Evolutionary conservation across 1,139 yeast species (phyloP), one percentile per base, ranked within the genome.

Genomic region (Candida freyschussii): DNA sequence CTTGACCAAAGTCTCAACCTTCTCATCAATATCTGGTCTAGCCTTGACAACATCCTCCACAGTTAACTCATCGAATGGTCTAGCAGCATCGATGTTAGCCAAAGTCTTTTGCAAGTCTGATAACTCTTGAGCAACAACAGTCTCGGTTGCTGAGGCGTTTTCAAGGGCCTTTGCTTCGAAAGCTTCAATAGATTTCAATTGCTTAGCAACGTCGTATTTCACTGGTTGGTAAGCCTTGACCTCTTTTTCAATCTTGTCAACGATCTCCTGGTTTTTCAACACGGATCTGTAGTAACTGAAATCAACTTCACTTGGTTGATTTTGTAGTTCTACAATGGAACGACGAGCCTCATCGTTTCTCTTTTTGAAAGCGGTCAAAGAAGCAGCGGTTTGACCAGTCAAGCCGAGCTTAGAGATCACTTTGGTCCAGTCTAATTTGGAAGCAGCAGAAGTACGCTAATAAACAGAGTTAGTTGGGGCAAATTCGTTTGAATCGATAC

Each of bases 261-360:
- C 79, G 50, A 91, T 78, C 52, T 76, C 72, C 53, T 73, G 67
- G 77, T 93, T 91, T 72, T 82, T 81, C 64, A 91, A 75, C 36
- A 78, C 69, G 17, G 79, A 66, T 58, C 80, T 82, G 78, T 89
- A 91, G 65, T 78, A 71, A 36, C 70, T 63, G 50, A 89, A 91
- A 65, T 91, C 96, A 44, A 91, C 86, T 27, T 69, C 70, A 42
- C 85, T 72, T 44, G 86, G 65, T 65, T 84, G 91, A 52, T 72
- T 67, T 57, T 77, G 69, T 53, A 89, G 72, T 44, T 78, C 78
- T 51, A 71, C 65, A 53, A 83, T 67, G 57, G 75, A 75, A 68
- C 86, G 82, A 70, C 87, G 82, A 53, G 98, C 97, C 62, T 91
- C 98, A 56, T 91, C 97, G 65, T 86, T 82, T 75, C 99, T 84